A percentile compares a stretch with the other conserved stretches of the same genome.
These are phyloP conservation scores for Komagataella mondaviorum DNA, from an alignment of 805 yeast species.

Conservation along the genomic window DNA sequence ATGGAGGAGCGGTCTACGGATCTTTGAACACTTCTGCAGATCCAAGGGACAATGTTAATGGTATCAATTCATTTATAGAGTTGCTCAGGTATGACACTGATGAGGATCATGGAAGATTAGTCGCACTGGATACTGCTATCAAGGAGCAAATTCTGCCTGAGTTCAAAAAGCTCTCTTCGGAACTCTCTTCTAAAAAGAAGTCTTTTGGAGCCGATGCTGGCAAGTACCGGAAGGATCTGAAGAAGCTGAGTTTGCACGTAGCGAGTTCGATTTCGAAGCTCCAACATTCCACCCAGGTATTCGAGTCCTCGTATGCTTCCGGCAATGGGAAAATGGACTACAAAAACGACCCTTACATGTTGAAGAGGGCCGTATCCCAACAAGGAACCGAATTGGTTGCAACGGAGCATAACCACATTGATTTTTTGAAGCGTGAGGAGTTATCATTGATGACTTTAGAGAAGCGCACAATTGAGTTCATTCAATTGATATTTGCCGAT, in stretches of 20 bases:
- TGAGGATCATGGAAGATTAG: conserved; percentile 17
- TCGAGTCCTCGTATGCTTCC: conserved; percentile 5
- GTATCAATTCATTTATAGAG: conserved; percentile 15
- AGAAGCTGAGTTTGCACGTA: conserved; percentile 19
- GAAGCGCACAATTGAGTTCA: conserved; percentile 24
- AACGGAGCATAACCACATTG: conserved; percentile 31
- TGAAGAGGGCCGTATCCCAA: conserved; percentile 21
- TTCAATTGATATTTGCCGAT: conserved; percentile 23
- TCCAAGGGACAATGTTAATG: conserved; percentile 1
- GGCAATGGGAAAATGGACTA: conserved; percentile 16
- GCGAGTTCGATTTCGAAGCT: conserved; percentile 14
- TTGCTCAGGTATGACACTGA: conserved; percentile 15
- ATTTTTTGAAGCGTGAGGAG: conserved; percentile 28
- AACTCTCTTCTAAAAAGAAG: conserved; percentile 28
- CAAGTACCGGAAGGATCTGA: conserved; percentile 25
- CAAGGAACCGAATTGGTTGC: conserved; percentile 26
- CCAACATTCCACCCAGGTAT: conserved; percentile 9
- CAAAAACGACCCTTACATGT: conserved; percentile 31
- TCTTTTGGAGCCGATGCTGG: conserved; percentile 19
- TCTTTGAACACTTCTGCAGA: conserved; percentile 6
- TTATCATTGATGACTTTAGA: conserved; percentile 25
- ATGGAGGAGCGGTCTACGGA: conserved; percentile 12
- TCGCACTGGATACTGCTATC: conserved; percentile 24
- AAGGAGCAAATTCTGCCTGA: conserved; percentile 26
- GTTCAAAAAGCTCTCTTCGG: conserved; percentile 23